Evolutionary conservation across 805 yeast genomes (phyloP).

Genomic region (Ogataea pini): DNA sequence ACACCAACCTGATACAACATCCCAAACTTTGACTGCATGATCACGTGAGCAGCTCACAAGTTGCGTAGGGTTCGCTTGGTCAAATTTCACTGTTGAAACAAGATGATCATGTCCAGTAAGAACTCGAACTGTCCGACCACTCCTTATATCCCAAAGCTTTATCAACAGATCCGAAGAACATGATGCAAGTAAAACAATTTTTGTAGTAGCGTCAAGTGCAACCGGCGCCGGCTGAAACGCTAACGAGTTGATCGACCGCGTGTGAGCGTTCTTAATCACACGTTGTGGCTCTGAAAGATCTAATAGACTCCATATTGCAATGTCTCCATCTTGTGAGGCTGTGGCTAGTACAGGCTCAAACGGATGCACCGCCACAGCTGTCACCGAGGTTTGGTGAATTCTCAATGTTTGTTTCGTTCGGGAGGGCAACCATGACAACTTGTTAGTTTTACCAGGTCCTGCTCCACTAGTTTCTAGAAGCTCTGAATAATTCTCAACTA

Average conservation of each 20-base stretch:
- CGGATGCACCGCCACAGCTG: slow-evolving; percentile 73
- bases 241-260: slow-evolving; percentile 62
- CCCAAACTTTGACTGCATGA: slow-evolving; percentile 63
- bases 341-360: slow-evolving; percentile 61
- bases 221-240: slow-evolving; percentile 53
- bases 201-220: slow-evolving; percentile 19
- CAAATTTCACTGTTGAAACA: slow-evolving; percentile 62
- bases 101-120: slow-evolving; percentile 88
- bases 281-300: slow-evolving; percentile 62
- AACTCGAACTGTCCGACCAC: slow-evolving; percentile 44
- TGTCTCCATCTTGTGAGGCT: slow-evolving; percentile 71
- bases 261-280: slow-evolving; percentile 67
- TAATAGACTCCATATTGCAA: slow-evolving; percentile 69
- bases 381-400: slow-evolving; percentile 63
- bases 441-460: slow-evolving; percentile 21
- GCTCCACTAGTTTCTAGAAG: slow-evolving; percentile 10
- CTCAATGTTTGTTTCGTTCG: slow-evolving; percentile 43
- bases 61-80: slow-evolving; percentile 44
- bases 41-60: slow-evolving; percentile 68
- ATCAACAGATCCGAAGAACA: slow-evolving; percentile 55
- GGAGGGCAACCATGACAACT: slow-evolving; percentile 65
- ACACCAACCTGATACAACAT: slow-evolving; percentile 66
- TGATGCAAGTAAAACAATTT: slow-evolving; percentile 44
- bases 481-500: slow-evolving; percentile 35
- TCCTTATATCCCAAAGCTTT: slow-evolving; percentile 66